Percentiles rank a stretch among this genome's conserved stretches.
phyloP scores from a whole-genome alignment of 2,329 filamentous ascomycete genomes.

The Colletotrichum sp. region DNA sequence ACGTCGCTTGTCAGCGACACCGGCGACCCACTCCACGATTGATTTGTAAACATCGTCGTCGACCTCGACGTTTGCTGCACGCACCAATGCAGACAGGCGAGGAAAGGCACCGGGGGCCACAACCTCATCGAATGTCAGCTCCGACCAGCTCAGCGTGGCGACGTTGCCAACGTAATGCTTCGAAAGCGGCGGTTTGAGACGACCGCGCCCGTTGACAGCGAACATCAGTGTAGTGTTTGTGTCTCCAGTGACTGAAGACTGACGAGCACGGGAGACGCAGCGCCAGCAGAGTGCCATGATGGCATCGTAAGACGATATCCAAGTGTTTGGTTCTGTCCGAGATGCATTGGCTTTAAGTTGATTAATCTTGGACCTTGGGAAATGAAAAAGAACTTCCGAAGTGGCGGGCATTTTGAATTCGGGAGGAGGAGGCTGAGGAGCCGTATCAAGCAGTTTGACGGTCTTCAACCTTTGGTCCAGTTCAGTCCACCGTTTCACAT shows the following conservation, averaged over 20 bases:
- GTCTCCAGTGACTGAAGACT: not conserved
- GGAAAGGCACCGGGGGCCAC: not conserved
- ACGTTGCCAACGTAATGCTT: not conserved
- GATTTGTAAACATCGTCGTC: not conserved
- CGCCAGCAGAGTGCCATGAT: not conserved
- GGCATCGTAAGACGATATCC: not conserved
- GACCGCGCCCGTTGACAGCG: not conserved
- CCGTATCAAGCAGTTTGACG: not conserved
- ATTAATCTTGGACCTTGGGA: not conserved
- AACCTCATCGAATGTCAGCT: not conserved
- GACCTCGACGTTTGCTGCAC: not conserved
- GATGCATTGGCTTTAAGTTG: not conserved
- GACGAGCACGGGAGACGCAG: not conserved
- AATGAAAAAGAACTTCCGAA: not conserved
- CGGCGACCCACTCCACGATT: not conserved
- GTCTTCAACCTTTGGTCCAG: not conserved
- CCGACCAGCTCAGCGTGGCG: not conserved
- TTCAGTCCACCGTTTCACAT: not conserved
- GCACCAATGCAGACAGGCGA: not conserved
- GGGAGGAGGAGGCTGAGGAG: not conserved
- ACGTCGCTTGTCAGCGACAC: not conserved
- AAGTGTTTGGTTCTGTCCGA: not conserved
- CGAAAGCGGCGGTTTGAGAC: not conserved
- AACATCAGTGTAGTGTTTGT: not conserved
- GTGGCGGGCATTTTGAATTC: not conserved